Percentiles rank a stretch among this genome's conserved stretches.
Conservation (phyloP, 129 eudicot genomes). For the Escallonia rubra region DNA sequence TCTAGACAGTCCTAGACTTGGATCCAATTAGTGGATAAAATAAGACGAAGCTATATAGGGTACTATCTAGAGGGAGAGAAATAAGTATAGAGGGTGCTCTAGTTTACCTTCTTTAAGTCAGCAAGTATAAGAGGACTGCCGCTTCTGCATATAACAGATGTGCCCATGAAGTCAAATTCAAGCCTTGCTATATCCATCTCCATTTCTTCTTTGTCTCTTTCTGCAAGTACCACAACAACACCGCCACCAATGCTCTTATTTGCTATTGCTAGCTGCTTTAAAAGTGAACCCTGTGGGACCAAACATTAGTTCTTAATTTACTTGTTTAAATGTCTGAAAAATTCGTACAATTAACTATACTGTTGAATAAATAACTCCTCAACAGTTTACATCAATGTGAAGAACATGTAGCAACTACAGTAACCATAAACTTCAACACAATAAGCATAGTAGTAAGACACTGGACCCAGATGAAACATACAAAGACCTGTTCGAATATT, state of each 20-base stretch:
- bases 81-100: not conserved
- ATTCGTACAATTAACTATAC: too few species aligned
- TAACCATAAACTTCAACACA: too few species aligned
- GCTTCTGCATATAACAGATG: conserved; percentile 94
- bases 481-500: too few species aligned
- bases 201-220: conserved; percentile 98
- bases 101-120: conserved; percentile 72
- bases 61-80: not conserved
- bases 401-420: too few species aligned
- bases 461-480: too few species aligned
- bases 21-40: not conserved
- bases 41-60: not conserved
- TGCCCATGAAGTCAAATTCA: conserved; percentile 94
- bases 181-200: conserved; percentile 98
- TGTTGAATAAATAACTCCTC: too few species aligned
- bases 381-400: too few species aligned
- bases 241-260: conserved; percentile 98
- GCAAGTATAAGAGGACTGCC: conserved; percentile 99
- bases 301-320: conserved; percentile 10
- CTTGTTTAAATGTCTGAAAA: too few species aligned
- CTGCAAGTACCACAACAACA: conserved; percentile 91
- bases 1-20: not conserved
- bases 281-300: conserved; percentile 78
- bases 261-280: conserved; percentile 96
- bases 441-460: too few species aligned